Conservation (phyloP, 2,329 filamentous ascomycete genomes). For the Hirsutella minnesotensis region DNA sequence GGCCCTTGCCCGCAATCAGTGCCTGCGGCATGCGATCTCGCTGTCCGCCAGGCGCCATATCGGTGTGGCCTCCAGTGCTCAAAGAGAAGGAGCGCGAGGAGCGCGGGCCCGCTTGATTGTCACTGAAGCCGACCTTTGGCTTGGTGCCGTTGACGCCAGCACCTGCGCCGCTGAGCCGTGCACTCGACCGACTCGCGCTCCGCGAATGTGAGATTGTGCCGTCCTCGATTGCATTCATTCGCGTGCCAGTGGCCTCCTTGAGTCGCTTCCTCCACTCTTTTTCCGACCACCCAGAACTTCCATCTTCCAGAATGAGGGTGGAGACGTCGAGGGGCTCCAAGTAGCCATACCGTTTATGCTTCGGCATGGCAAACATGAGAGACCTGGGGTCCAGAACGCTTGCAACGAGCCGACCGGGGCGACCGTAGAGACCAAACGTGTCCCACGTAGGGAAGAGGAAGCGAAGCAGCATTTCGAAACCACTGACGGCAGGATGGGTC, state of each 20-base stretch:
- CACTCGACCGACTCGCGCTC: conserved; percentile 46
- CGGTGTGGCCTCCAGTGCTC: conserved; percentile 31
- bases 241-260: conserved; percentile 74
- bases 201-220: conserved; percentile 31
- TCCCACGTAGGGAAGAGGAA: conserved; percentile 93
- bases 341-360: conserved; percentile 78
- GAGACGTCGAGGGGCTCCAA: conserved; percentile 80
- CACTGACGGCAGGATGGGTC: conserved; percentile 76
- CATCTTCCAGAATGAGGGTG: conserved; percentile 64
- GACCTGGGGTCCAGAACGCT: conserved; percentile 79
- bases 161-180: conserved; percentile 34
- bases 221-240: conserved; percentile 57
- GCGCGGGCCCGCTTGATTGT: conserved; percentile 36
- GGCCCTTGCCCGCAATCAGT: conserved; percentile 18
- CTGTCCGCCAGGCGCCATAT: conserved; percentile 37
- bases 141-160: conserved; percentile 17
- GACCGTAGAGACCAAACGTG: conserved; percentile 81
- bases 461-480: conserved; percentile 89
- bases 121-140: conserved; percentile 44
- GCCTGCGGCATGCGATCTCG: conserved; percentile 23
- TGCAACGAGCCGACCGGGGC: conserved; percentile 74
- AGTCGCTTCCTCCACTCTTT: conserved; percentile 80
- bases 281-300: conserved; percentile 69
- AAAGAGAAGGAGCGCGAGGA: conserved; percentile 41
- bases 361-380: conserved; percentile 97